Percentiles rank a stretch among this genome's conserved stretches.
These are phyloP conservation scores for Quercus lobata DNA, from an alignment of 331 rosid genomes.

Conservation along the genomic window DNA sequence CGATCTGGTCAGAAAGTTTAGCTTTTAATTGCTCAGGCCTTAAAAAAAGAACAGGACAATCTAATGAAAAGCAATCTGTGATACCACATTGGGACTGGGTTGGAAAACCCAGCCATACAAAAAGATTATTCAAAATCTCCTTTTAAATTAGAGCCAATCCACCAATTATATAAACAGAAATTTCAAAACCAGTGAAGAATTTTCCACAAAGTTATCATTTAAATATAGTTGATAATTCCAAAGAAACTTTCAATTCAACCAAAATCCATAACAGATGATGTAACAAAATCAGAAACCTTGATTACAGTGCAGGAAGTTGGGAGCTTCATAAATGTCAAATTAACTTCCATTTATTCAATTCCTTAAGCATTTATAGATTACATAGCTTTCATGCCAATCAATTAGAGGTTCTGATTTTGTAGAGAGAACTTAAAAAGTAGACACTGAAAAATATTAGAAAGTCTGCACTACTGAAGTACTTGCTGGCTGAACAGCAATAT, in stretches of 20 bases:
- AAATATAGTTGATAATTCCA: neutral
- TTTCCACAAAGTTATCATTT: neutral
- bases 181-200: neutral
- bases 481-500: neutral
- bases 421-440: neutral
- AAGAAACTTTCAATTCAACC: neutral
- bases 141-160: neutral
- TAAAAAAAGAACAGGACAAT: neutral
- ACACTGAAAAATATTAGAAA: neutral
- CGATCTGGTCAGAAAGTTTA: constrained; percentile 49
- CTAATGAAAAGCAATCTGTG: neutral
- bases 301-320: neutral
- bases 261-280: neutral
- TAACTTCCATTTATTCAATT: neutral
- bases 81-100: neutral
- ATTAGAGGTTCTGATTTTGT: neutral
- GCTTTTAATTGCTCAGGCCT: neutral
- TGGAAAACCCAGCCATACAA: neutral
- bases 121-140: neutral
- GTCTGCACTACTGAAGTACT: neutral
- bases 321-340: neutral
- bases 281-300: neutral
- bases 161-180: neutral
- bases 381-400: neutral
- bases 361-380: neutral